Percentiles rank a stretch among this genome's conserved stretches.
Evolutionary conservation across 1,284 basidiomycete species (phyloP).

Genomic region (Moesziomyces sp.): DNA sequence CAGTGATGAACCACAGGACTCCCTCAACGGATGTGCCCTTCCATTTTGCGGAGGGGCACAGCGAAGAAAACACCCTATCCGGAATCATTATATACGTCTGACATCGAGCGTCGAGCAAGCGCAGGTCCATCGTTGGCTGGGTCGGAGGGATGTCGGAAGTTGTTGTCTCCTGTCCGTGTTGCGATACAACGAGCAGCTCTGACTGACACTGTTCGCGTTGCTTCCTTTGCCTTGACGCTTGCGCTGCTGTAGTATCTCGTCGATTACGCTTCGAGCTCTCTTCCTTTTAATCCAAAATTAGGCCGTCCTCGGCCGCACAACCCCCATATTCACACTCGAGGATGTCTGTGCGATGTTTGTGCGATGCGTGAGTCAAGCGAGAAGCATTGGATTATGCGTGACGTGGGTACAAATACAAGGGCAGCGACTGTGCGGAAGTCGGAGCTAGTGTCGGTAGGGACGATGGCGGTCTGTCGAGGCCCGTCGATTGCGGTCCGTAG

Average conservation of each 20-base stretch:
- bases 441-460: constrained; percentile 11
- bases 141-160: too few relatives aligned
- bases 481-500: constrained; percentile 14
- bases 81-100: constrained; percentile 61
- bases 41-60: constrained; percentile 33
- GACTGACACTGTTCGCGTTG: constrained; percentile 13
- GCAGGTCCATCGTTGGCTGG: constrained; percentile 10
- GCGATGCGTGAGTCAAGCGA: not conserved
- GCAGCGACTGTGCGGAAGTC: not conserved
- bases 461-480: constrained; percentile 13
- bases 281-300: constrained; percentile 26
- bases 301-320: constrained; percentile 16
- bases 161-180: too few relatives aligned
- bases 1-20: constrained; percentile 61
- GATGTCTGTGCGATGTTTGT: constrained; percentile 2
- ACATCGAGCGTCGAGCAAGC: constrained; percentile 42
- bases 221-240: constrained; percentile 1
- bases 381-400: not conserved
- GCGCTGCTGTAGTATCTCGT: constrained; percentile 20
- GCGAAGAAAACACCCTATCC: constrained; percentile 57
- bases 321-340: not conserved
- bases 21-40: constrained; percentile 59
- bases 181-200: not conserved
- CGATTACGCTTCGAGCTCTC: constrained; percentile 18
- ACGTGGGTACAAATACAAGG: not conserved